These are phyloP conservation scores for Amanita pseudoporphyria DNA, from an alignment of 768 basidiomycete genomes.

Conservation along the genomic window DNA sequence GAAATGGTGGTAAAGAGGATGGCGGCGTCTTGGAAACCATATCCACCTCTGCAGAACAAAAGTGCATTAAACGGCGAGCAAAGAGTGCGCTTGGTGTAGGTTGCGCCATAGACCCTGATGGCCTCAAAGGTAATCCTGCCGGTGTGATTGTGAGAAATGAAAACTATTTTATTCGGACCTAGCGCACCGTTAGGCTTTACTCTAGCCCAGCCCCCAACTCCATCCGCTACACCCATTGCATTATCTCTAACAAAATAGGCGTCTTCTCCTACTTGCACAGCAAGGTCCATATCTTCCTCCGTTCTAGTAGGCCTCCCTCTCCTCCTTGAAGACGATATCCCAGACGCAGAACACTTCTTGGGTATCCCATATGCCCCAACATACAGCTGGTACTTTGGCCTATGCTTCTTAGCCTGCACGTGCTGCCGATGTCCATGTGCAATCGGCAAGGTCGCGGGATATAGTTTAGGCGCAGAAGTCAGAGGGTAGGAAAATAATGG, in stretches of 20 bases:
- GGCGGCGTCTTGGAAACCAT: slow-evolving; percentile 9
- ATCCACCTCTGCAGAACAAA: slow-evolving; percentile 55
- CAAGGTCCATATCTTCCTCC: slow-evolving; percentile 29
- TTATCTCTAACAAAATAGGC: slow-evolving; percentile 78
- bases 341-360: slow-evolving; percentile 31
- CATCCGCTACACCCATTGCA: slow-evolving; percentile 91
- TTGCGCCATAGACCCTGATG: slow-evolving; percentile 13
- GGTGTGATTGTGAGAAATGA: not conserved
- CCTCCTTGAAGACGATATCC: slow-evolving; percentile 14
- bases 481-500: slow-evolving; percentile 23
- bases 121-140: slow-evolving; percentile 5
- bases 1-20: slow-evolving; percentile 8
- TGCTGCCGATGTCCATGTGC: slow-evolving; percentile 19
- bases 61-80: slow-evolving; percentile 80
- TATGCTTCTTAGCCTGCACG: slow-evolving; percentile 18
- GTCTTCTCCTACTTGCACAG: slow-evolving; percentile 86
- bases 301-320: slow-evolving; percentile 14
- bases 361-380: slow-evolving; percentile 83
- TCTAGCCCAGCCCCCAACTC: slow-evolving; percentile 85
- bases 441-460: slow-evolving; percentile 17
- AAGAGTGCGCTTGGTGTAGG: slow-evolving; percentile 44
- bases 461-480: slow-evolving; percentile 22
- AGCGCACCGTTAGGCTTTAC: slow-evolving; percentile 25
- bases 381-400: slow-evolving; percentile 41
- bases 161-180: not conserved